These are phyloP conservation scores for Tulasnella sp. DNA, from an alignment of 768 basidiomycete species.

Conservation along the genomic window DNA sequence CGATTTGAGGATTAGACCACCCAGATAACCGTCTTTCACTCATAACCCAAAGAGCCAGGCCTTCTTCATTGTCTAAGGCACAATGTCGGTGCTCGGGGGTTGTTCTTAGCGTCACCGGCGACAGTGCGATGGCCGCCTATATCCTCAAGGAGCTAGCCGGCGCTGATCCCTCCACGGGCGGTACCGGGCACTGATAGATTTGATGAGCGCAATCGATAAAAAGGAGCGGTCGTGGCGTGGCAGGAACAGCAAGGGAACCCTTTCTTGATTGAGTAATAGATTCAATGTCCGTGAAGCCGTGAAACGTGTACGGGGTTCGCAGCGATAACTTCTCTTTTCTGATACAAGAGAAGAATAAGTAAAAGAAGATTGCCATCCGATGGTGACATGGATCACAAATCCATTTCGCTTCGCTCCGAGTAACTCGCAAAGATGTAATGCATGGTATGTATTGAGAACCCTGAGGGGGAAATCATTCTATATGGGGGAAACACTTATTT, in stretches of 20 bases:
- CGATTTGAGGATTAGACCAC: background rate
- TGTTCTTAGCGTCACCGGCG: background rate
- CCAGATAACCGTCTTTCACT: background rate
- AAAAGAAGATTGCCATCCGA: background rate
- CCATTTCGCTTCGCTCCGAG: background rate
- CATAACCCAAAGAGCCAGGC: background rate
- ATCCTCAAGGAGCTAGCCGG: background rate
- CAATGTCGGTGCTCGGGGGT: background rate
- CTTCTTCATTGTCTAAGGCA: background rate
- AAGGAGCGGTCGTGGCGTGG: background rate
- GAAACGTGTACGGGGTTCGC: background rate
- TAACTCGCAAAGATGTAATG: background rate
- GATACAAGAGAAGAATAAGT: background rate
- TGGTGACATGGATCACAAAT: background rate
- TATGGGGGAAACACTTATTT: background rate
- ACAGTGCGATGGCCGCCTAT: background rate
- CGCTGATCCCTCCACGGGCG: background rate
- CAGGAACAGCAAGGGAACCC: background rate
- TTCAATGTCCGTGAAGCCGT: background rate
- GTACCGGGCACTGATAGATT: background rate
- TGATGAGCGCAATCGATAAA: background rate
- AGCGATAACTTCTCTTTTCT: background rate
- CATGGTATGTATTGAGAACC: background rate
- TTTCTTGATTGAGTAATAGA: background rate
- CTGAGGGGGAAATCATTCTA: background rate